These are phyloP conservation scores for Cryptococcus amylolentus DNA, from an alignment of 1,284 basidiomycete species.

Conservation along the genomic window DNA sequence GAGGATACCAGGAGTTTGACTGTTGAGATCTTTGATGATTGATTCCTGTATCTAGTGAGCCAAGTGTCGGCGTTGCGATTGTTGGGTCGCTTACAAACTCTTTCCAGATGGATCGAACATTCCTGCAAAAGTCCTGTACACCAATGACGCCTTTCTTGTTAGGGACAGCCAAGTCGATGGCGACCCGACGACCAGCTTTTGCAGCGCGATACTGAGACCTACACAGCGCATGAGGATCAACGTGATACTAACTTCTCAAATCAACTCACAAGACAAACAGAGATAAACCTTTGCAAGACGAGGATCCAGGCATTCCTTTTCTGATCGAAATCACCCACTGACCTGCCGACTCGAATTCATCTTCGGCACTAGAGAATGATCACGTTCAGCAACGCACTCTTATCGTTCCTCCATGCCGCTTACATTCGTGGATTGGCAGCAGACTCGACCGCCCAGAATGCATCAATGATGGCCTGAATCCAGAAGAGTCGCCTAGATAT, in stretches of 20 bases:
- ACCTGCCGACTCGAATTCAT: constrained; percentile 21
- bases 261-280: constrained; percentile 21
- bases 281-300: constrained; percentile 19
- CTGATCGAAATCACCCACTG: constrained; percentile 23
- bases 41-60: too few relatives aligned
- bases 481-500: constrained; percentile 29
- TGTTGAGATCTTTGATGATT: too few relatives aligned
- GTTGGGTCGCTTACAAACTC: constrained; percentile 16
- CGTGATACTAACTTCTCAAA: too few relatives aligned
- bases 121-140: constrained; percentile 18
- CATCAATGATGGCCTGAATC: constrained; percentile 30
- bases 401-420: not conserved
- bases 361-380: constrained; percentile 18
- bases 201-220: constrained; percentile 21
- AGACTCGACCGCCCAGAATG: constrained; percentile 27
- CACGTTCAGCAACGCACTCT: not conserved
- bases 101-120: constrained; percentile 18
- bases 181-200: constrained; percentile 18
- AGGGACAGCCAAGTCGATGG: constrained; percentile 18
- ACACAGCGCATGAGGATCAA: too few relatives aligned
- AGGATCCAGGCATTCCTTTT: constrained; percentile 6
- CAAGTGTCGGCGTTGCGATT: too few relatives aligned
- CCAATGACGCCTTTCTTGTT: constrained; percentile 19
- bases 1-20: too few relatives aligned
- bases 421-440: constrained; percentile 30